Percentiles rank a stretch among this genome's conserved stretches.
These are phyloP conservation scores for Solanum rostratum DNA, from an alignment of 257 asterid species.

Conservation along the genomic window DNA sequence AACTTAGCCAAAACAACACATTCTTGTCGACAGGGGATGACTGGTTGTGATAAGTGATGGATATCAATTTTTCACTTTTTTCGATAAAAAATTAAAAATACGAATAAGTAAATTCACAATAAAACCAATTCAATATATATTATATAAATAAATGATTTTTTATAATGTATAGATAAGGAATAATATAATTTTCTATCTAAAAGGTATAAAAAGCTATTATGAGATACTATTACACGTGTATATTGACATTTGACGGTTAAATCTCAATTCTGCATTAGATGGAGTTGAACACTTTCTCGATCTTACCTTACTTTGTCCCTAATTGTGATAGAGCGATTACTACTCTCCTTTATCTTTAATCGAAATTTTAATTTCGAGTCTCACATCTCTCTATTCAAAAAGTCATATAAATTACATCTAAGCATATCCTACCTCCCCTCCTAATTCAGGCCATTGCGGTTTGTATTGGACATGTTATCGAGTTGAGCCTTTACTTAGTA, in stretches of 20 bases:
- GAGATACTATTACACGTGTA: neutral
- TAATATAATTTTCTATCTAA: neutral
- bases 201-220: neutral
- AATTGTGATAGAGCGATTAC: neutral
- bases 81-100: neutral
- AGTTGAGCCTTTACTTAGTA: neutral
- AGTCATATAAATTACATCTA: neutral
- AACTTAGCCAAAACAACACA: neutral
- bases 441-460: neutral
- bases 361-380: fast-evolving
- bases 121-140: neutral
- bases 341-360: neutral
- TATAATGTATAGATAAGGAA: neutral
- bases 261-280: neutral
- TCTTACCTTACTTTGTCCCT: neutral
- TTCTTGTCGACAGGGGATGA: neutral
- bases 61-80: neutral
- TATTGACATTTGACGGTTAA: neutral
- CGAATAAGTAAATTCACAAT: no score
- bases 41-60: neutral
- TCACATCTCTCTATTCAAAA: neutral
- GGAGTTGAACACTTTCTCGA: neutral
- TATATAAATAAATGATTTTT: neutral
- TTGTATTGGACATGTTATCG: neutral
- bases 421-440: neutral